A percentile compares a stretch with the other conserved stretches of the same genome.
Evolutionary conservation across 1,284 basidiomycete genomes (phyloP).

Genomic region (Pascua guehoae): DNA sequence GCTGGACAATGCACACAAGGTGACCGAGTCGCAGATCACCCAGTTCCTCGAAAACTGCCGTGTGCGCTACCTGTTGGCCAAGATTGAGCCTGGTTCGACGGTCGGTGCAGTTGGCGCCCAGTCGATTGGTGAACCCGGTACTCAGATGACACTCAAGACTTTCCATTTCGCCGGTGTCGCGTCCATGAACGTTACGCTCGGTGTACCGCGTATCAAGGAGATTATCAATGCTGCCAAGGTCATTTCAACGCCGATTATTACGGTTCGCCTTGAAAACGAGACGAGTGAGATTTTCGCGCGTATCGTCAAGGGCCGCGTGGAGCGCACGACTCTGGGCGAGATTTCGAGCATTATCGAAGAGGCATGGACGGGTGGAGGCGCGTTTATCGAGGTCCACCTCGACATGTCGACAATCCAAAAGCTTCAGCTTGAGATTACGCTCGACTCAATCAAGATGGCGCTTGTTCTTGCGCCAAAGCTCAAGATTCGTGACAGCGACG

Average conservation of each 20-base stretch:
- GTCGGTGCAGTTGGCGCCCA: constrained; percentile 98
- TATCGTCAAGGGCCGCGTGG: constrained; percentile 94
- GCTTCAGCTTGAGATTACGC: constrained; percentile 87
- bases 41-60: constrained; percentile 83
- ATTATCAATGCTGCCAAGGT: constrained; percentile 86
- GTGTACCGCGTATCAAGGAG: constrained; percentile 99
- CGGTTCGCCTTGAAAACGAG: constrained; percentile 82
- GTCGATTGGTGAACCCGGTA: constrained; percentile 98
- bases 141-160: constrained; percentile 99
- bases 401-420: constrained; percentile 85
- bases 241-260: constrained; percentile 98
- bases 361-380: constrained; percentile 88
- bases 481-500: constrained; percentile 80
- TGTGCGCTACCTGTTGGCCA: constrained; percentile 86
- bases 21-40: constrained; percentile 74
- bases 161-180: constrained; percentile 99
- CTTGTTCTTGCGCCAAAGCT: constrained; percentile 84
- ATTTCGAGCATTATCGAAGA: constrained; percentile 91
- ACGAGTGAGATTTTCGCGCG: constrained; percentile 85
- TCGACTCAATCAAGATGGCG: constrained; percentile 90
- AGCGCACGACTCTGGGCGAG: constrained; percentile 94
- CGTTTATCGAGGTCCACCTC: constrained; percentile 89
- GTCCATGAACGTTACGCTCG: constrained; percentile 99
- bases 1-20: constrained; percentile 85
- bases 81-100: constrained; percentile 93